Base-by-base conservation (phyloP, 108 stramenopile genomes). In the Chaetoceros muelleri region DNA sequence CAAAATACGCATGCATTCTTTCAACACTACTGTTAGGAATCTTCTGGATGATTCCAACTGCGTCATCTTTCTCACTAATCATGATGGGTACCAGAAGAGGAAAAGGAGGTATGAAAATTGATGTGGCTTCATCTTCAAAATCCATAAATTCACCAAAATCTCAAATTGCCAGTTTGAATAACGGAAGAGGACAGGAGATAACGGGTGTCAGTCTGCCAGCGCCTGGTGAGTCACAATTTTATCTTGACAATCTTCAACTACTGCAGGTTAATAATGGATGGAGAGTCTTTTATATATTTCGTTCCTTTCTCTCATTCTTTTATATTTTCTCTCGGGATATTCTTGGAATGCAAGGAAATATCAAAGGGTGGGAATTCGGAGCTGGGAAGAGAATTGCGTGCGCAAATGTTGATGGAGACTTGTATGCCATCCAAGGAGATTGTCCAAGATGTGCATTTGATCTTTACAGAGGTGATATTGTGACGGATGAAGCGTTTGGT, bases 281-380 rank as follows among this genome's bases (percentile, higher is more conserved):
- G 21, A 16, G 18, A 8, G n/a, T 28, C 24, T 52, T 30, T 52
- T 30, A 45, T 44, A 16, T 16, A 26, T 60, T 34, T 22, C 0
- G 34, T 19, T 47, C 28, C n/a, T 13, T n/a, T n/a, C n/a, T n/a
- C n/a, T n/a, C n/a, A n/a, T n/a, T n/a, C n/a, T n/a, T n/a, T n/a
- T n/a, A n/a, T n/a, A n/a, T n/a, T n/a, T n/a, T n/a, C n/a, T n/a
- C n/a, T n/a, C n/a, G n/a, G n/a, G n/a, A 31, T 31, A 30, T 7
- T 17, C 2, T 31, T 24, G 3, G 25, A 10, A 21, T 5, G 18
- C 24, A 54, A 53, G 57, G 57, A 24, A 69, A 52, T 45, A 58
- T 89, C 40, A 78, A 79, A 62, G 87, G 87, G 24, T 89, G 87
- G 87, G 87, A 82, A 57, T 90, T 90, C 67, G 88, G 88, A 2